Base-by-base conservation (phyloP, 371 early-diverging fungal genomes). In the Entomophthora muscae region DNA sequence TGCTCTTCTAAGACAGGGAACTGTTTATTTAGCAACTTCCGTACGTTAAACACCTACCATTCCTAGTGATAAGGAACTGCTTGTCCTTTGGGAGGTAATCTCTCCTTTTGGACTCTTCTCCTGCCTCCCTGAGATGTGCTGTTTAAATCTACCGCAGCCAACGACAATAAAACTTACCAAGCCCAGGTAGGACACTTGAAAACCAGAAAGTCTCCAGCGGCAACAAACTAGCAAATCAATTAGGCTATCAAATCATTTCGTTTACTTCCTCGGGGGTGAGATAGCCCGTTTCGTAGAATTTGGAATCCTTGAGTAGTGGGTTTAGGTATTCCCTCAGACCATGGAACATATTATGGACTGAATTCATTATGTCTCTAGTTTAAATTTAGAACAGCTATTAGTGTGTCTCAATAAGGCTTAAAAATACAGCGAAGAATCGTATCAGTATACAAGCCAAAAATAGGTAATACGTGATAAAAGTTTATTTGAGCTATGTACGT, bases 121-220 rank as follows among this genome's bases (percentile, higher is more conserved):
- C 95, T 32, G 77, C 72, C 68, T 86, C 86, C 97, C 86, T 88
- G 69, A 60, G 61, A 33, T 42, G 57, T 28, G 17, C 22, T 54
- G 55, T 32, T 57, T 1, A 61, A 55, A 62, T 23, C 33, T 53
- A 7, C 32, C 56, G 31, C 28, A 31, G 53, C 28, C 24, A n/a
- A 0, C 52, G 52, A 3, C 13, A 27, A 22, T 54, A 53, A 52
- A 17, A 65, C 73, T 68, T 78, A 86, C 90, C 97, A 98, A 57
- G 80, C 76, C 98, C 98, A 98, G n/a, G 97, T 95, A 12, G 95
- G 97, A 71, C 95, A 96, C 75, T 95, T 96, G 79, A 83, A 93
- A 13, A 93, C 94, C 33, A 98, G 79, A 68, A 90, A 95, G 70
- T 98, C 98, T 27, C 98, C 98, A 3, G 96, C 95, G 28, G 88